These are phyloP conservation scores for Ascochyta lentis DNA, from an alignment of 2,329 filamentous ascomycete species.

Conservation along the genomic window DNA sequence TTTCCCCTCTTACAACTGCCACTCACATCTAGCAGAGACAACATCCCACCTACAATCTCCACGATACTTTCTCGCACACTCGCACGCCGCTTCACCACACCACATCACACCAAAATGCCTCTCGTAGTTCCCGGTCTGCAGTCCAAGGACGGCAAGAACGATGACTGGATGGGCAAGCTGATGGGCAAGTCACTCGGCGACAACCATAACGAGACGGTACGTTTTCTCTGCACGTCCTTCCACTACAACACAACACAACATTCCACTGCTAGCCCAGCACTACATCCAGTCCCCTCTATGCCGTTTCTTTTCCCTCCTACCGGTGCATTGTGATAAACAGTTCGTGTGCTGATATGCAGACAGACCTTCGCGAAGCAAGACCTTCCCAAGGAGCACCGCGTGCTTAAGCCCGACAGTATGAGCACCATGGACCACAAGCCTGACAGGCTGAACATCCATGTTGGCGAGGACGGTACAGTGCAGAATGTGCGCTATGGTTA, in stretches of 20 bases:
- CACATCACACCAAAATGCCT: constrained; percentile 51
- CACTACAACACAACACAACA: too few species aligned
- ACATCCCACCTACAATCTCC: background rate
- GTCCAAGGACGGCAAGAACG: constrained; percentile 44
- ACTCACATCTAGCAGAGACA: background rate
- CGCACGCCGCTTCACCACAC: constrained; percentile 3
- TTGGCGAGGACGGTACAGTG: constrained; percentile 57
- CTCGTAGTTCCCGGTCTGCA: constrained; percentile 58
- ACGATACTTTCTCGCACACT: constrained; percentile 6
- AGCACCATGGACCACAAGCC: constrained; percentile 57
- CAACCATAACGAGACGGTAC: constrained; percentile 52
- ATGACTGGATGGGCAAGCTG: constrained; percentile 57
- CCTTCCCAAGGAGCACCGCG: constrained; percentile 56
- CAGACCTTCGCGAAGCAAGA: constrained; percentile 60
- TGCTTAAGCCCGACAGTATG: constrained; percentile 56
- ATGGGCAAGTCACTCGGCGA: constrained; percentile 61
- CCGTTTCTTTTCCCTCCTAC: background rate
- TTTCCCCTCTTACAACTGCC: background rate
- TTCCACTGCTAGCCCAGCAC: too few species aligned
- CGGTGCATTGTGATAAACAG: too few species aligned
- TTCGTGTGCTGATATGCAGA: background rate
- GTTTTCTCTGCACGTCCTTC: constrained; percentile 7
- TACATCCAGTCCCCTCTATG: background rate
- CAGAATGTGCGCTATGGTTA: constrained; percentile 57
- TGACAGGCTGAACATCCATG: constrained; percentile 58